Base-by-base conservation (phyloP, 1,284 basidiomycete species). In the Sporisorium scitamineum region DNA sequence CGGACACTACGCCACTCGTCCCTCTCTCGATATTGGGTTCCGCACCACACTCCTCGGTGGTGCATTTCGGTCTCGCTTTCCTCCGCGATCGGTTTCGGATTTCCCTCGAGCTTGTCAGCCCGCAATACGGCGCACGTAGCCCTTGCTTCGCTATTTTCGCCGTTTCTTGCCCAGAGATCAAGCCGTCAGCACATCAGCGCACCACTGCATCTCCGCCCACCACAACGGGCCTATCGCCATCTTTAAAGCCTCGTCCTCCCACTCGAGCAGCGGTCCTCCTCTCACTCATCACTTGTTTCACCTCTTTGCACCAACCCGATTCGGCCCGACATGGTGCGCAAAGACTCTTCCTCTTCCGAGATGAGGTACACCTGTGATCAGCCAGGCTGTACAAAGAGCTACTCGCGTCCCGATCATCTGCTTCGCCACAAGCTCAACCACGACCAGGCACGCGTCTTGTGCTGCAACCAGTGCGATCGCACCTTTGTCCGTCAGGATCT, bases 401-500 rank as follows among this genome's bases (percentile, higher is more conserved):
- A 79, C 53, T 79, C 79, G 3, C 70, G 79, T 42, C 70, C 72
- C 0, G 79, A 80, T 31, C 79, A 80, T 64, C 73, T 80, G 27
- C 66, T 78, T 20, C 64, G 79, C 1, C 79, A 80, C 61, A 78
- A 79, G 52, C 71, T 80, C 65, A 78, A 79, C 42, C 79, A 80
- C 55, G 76, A 79, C 32, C 76, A 76, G 39, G 73, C 61, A 3
- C 65, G 71, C 34, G 66, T 74, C 7, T 63, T 80, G 20, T 67
- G 63, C 26, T 80, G 79, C 53, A 71, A 78, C 16, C 75, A 80
- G 37, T 80, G 79, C 57, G 79, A 78, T 27, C 72, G 76, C 29
- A 80, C 79, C n/a, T 80, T 80, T 53, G 76, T 80, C 9, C 70
- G 79, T 11, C 73, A 80, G 34, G 79, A 80, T 37, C 64, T 80